These are phyloP conservation scores for Sindora glabra DNA, from an alignment of 306 rosid genomes.

Conservation along the genomic window DNA sequence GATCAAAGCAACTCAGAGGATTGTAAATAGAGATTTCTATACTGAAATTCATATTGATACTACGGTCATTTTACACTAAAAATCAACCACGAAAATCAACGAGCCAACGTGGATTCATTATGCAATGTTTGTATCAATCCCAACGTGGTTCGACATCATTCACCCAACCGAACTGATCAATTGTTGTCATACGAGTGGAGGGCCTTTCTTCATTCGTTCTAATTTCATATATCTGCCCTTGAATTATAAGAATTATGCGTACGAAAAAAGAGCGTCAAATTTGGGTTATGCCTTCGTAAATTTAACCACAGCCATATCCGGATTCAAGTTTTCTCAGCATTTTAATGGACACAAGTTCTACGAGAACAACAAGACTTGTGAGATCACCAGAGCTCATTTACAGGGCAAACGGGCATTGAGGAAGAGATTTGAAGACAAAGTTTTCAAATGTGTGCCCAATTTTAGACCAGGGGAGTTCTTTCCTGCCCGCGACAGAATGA, in stretches of 20 bases:
- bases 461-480: slow-evolving; percentile 27
- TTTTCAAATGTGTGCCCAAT: slow-evolving; percentile 30
- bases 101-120: too few species aligned
- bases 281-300: slow-evolving; percentile 66
- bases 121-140: too few species aligned
- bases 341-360: slow-evolving; percentile 32
- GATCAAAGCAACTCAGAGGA: too few species aligned
- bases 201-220: not conserved
- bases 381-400: slow-evolving; percentile 31
- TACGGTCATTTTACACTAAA: too few species aligned
- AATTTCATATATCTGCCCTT: slow-evolving; percentile 50
- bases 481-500: slow-evolving; percentile 34
- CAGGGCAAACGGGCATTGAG: slow-evolving; percentile 39
- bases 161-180: too few species aligned
- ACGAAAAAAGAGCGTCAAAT: slow-evolving; percentile 19
- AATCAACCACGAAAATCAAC: too few species aligned
- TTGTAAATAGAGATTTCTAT: too few species aligned
- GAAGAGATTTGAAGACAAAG: slow-evolving; percentile 20
- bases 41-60: too few species aligned
- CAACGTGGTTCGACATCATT: too few species aligned
- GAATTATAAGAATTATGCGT: slow-evolving; percentile 41
- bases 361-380: slow-evolving; percentile 24
- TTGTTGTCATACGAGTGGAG: not conserved
- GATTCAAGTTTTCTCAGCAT: slow-evolving; percentile 15
- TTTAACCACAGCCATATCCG: slow-evolving; percentile 32